phyloP scores from a whole-genome alignment of 371 early-diverging fungal genomes.

The Mortierella sp. region DNA sequence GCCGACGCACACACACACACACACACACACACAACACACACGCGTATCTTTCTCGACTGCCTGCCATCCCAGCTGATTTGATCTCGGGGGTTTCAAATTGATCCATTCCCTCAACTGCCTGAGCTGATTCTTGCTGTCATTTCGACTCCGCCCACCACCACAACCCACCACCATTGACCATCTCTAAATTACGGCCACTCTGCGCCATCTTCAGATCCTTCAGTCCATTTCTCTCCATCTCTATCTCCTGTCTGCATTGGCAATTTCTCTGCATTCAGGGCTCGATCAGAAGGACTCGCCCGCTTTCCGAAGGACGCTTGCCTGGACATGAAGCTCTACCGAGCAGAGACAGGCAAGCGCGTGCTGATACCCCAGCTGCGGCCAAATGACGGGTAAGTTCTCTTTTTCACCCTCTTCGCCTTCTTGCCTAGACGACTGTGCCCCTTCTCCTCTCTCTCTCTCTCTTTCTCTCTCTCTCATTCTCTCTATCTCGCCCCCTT shows the following conservation, averaged over 20 bases:
- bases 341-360: conserved; percentile 72
- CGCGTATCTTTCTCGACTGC: background rate
- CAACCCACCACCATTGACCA: background rate
- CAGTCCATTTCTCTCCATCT: background rate
- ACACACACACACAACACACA: background rate
- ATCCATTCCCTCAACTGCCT: no score
- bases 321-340: conserved; percentile 68
- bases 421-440: background rate
- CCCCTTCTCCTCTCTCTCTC: background rate
- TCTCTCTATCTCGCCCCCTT: background rate
- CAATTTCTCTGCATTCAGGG: background rate
- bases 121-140: no score
- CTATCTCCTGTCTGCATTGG: background rate
- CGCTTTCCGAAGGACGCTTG: conserved; percentile 19
- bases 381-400: conserved; percentile 52
- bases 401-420: background rate
- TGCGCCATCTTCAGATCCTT: background rate
- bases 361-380: conserved; percentile 55
- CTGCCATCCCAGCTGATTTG: background rate
- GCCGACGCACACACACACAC: background rate
- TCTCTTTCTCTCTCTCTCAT: background rate
- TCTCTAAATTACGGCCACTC: background rate
- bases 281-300: background rate
- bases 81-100: background rate
- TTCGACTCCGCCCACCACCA: background rate